Conservation (phyloP, 1,139 yeast species). For the Saccharomyces hybrid region DNA sequence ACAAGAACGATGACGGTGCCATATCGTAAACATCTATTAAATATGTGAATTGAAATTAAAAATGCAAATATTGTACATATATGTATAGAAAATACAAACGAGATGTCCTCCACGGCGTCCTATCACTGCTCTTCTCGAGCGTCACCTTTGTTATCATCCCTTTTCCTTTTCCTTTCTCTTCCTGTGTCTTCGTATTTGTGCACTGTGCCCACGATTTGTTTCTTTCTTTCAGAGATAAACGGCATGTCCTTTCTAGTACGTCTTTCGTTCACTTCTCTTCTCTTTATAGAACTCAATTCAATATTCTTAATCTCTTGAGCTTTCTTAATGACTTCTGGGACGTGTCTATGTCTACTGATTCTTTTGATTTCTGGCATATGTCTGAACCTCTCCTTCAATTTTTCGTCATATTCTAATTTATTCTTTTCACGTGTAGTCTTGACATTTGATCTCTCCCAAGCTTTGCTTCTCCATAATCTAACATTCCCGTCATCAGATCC, state of each 20-base stretch:
- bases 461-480: constrained; percentile 83
- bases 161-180: constrained; percentile 7
- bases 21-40: neutral
- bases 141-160: constrained; percentile 5
- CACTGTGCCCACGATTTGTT: constrained; percentile 79
- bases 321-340: constrained; percentile 78
- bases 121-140: neutral
- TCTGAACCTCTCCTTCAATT: constrained; percentile 84
- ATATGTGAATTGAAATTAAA: neutral
- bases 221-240: constrained; percentile 63
- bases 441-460: constrained; percentile 75
- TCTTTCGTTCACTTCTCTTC: constrained; percentile 75
- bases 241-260: constrained; percentile 64
- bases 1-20: neutral
- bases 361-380: constrained; percentile 94
- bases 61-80: constrained; percentile 1
- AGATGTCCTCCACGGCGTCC: neutral
- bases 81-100: neutral
- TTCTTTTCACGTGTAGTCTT: constrained; percentile 74
- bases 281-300: constrained; percentile 65
- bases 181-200: constrained; percentile 38
- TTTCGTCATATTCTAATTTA: constrained; percentile 82
- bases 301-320: constrained; percentile 77
- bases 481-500: constrained; percentile 97
- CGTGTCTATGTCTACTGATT: constrained; percentile 84